These are phyloP conservation scores for Lodderomyces elongisporus DNA, from an alignment of 1,139 yeast genomes.

Conservation along the genomic window DNA sequence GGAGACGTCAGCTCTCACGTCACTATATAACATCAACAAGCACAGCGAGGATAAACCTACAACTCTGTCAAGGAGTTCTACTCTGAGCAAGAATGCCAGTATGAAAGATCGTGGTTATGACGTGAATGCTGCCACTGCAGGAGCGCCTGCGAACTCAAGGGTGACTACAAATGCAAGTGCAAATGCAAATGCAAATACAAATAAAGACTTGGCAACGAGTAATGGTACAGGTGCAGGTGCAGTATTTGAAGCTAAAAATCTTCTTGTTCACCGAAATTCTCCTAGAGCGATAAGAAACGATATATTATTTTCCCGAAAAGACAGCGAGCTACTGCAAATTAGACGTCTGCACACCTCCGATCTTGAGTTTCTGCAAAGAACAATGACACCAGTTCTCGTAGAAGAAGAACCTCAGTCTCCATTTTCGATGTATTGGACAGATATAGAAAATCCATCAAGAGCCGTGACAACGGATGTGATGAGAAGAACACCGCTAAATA, in stretches of 20 bases:
- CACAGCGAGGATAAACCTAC: conserved; percentile 24
- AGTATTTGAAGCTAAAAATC: no score
- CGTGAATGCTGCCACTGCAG: background rate
- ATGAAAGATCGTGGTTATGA: conserved; percentile 10
- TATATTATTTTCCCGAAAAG: conserved; percentile 9
- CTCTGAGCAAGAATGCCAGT: no score
- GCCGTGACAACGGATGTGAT: conserved; percentile 44
- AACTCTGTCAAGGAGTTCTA: background rate
- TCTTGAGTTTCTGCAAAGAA: background rate
- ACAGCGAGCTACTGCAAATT: background rate
- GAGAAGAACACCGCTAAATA: conserved; percentile 35
- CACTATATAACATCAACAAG: conserved; percentile 38
- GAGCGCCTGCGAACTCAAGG: background rate
- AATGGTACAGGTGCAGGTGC: conserved; percentile 8
- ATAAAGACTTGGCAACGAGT: conserved; percentile 5
- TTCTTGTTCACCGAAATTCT: no score
- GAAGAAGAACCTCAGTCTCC: conserved; percentile 11
- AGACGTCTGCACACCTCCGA: background rate
- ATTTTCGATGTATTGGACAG: conserved; percentile 52
- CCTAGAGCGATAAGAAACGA: conserved; percentile 13
- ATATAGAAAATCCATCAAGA: conserved; percentile 64
- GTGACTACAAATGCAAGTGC: background rate
- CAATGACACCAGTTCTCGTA: background rate
- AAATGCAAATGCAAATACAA: background rate
- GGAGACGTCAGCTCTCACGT: conserved; percentile 34